A percentile compares a stretch with the other conserved stretches of the same genome.
phyloP scores from a whole-genome alignment of 2,329 filamentous ascomycete species.

The Lasiodiplodia gonubiensis region DNA sequence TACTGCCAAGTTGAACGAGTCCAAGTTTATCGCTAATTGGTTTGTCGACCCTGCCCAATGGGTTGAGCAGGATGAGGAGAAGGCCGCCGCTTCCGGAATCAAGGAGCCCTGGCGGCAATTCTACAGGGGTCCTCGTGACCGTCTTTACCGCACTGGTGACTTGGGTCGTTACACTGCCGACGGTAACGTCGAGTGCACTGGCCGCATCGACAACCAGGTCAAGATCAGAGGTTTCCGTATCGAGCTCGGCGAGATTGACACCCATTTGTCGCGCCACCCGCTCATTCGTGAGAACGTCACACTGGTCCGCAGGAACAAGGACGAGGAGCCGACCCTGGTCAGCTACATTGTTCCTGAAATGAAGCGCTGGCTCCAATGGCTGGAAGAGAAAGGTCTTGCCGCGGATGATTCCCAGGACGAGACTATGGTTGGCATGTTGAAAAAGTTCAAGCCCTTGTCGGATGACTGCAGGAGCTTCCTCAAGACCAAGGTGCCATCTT shows the following conservation, averaged over 20 bases:
- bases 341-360: constrained; percentile 89
- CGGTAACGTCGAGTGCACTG: constrained; percentile 78
- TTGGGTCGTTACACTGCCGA: constrained; percentile 74
- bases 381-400: constrained; percentile 52
- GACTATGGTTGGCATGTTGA: constrained; percentile 60
- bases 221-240: constrained; percentile 97
- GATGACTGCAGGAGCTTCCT: constrained; percentile 70
- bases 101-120: constrained; percentile 77
- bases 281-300: constrained; percentile 86
- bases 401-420: constrained; percentile 49
- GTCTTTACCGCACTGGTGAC: constrained; percentile 87
- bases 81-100: constrained; percentile 52
- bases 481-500: constrained; percentile 72
- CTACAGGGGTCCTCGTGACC: constrained; percentile 82
- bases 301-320: constrained; percentile 78
- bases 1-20: constrained; percentile 55
- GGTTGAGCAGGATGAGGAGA: constrained; percentile 66
- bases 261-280: constrained; percentile 74
- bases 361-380: constrained; percentile 73
- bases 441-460: constrained; percentile 65
- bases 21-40: constrained; percentile 86
- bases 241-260: constrained; percentile 92
- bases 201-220: constrained; percentile 85
- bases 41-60: constrained; percentile 78
- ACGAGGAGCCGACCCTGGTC: constrained; percentile 84